phyloP scores from a whole-genome alignment of 768 basidiomycete species.

The Mycena kentingensis region DNA sequence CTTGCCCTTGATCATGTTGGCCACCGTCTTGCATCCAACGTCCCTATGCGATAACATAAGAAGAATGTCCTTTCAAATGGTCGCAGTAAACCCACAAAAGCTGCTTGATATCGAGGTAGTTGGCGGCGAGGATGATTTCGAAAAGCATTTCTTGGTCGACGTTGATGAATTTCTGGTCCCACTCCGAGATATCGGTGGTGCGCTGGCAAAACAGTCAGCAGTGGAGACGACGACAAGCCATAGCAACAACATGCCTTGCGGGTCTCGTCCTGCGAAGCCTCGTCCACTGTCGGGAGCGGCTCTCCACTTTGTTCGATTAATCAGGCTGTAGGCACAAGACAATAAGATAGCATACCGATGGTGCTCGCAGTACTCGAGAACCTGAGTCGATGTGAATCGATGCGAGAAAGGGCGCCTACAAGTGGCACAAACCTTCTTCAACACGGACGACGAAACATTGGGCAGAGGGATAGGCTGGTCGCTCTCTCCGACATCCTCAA shows the following conservation, averaged over 20 bases:
- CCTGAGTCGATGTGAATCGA: slow-evolving; percentile 46
- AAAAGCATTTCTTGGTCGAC: slow-evolving; percentile 99
- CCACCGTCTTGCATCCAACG: slow-evolving; percentile 97
- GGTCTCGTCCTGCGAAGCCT: slow-evolving; percentile 93
- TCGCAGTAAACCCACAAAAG: slow-evolving; percentile 67
- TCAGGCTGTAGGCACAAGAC: too few relatives aligned
- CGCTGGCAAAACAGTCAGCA: too few relatives aligned
- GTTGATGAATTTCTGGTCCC: slow-evolving; percentile 98
- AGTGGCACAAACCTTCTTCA: slow-evolving; percentile 77
- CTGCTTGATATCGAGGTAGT: slow-evolving; percentile 99
- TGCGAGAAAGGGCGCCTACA: neutral
- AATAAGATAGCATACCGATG: too few relatives aligned
- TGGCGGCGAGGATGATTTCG: slow-evolving; percentile 98
- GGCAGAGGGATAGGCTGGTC: slow-evolving; percentile 94
- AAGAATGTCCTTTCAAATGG: neutral
- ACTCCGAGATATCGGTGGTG: slow-evolving; percentile 98
- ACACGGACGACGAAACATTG: slow-evolving; percentile 88
- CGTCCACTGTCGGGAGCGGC: slow-evolving; percentile 92
- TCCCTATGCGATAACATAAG: slow-evolving; percentile 53
- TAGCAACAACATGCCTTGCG: too few relatives aligned
- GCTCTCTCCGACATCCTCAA: slow-evolving; percentile 86
- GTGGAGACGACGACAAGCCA: too few relatives aligned
- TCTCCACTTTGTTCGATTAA: too few relatives aligned
- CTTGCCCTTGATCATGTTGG: slow-evolving; percentile 99
- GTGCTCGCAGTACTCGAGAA: slow-evolving; percentile 98